Evolutionary conservation across 805 yeast genomes (phyloP).

Genomic region (Lipomyces oligophaga): DNA sequence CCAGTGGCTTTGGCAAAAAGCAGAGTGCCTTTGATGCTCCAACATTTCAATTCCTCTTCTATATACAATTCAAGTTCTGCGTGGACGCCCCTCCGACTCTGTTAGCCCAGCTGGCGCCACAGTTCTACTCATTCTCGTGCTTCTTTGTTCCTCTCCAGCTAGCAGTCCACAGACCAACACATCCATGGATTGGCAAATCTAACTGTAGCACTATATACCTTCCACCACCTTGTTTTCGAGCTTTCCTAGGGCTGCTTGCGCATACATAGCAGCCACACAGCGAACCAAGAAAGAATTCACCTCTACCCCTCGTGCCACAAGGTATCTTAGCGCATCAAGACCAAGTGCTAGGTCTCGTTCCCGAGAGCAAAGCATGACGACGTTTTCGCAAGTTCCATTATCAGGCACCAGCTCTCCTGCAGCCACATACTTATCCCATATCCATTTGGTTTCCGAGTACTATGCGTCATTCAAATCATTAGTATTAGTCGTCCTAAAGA

Average conservation of each 20-base stretch:
- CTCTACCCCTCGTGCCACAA: slow-evolving; percentile 4
- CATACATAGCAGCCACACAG: slow-evolving; percentile 1
- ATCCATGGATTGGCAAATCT: too few relatives aligned
- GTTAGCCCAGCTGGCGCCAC: not conserved
- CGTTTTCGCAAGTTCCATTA: slow-evolving; percentile 8
- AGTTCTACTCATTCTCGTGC: not conserved
- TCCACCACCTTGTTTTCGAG: not conserved
- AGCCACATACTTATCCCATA: slow-evolving; percentile 4
- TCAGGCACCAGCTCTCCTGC: slow-evolving; percentile 1
- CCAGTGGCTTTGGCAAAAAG: too few relatives aligned
- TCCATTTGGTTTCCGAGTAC: slow-evolving; percentile 5
- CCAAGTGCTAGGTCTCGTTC: slow-evolving; percentile 1
- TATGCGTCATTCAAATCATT: not conserved
- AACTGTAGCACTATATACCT: not conserved
- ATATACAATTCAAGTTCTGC: too few relatives aligned
- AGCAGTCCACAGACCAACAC: not conserved
- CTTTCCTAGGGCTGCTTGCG: not conserved
- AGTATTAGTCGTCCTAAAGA: too few relatives aligned
- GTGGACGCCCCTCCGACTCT: not conserved
- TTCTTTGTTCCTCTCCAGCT: not conserved
- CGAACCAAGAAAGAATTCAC: not conserved
- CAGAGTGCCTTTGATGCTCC: too few relatives aligned
- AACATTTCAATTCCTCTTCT: too few relatives aligned
- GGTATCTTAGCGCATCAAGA: slow-evolving; percentile 2
- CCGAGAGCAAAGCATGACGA: slow-evolving; percentile 2